Base-by-base conservation (phyloP, 2,329 filamentous ascomycete species). In the Colletotrichum tamarilloi region DNA sequence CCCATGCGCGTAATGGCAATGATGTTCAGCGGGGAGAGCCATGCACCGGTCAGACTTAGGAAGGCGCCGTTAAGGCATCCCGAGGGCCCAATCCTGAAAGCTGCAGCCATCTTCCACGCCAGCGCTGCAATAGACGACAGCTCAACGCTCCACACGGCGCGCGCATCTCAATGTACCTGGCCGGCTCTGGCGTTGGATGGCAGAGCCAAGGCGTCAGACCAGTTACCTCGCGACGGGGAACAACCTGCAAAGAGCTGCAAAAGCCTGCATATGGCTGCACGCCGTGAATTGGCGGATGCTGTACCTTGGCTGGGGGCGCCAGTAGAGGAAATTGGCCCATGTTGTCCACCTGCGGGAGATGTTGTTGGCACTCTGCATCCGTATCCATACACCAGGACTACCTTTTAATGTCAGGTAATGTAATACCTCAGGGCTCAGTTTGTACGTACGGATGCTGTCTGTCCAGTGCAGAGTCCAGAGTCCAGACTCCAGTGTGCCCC, bases 61-160 rank as follows among this genome's bases (percentile, higher is more conserved):
- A 70, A 35, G 26, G 35, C 35, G 70, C 62, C 28, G 35, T 52
- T 57, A 60, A 70, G 60, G 38, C 53, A 14, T 14, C 55, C 38
- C 38, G 38, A 42, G 38, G 38, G 38, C 38, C 38, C 42, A 28
- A 62, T 71, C 52, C 67, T 62, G 46, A 49, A n/a, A 22, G 62
- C 42, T 62, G 67, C 67, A 73, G 67, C 67, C 42, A 62, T 70
- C 19, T 42, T 65, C 60, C 67, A 70, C 38, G 69, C 53, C 55
- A 42, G 42, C 64, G 49, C 59, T 59, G 69, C 69, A 68, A 32
- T 46, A 56, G 22, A 42, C 42, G 66, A 38, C 46, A 66, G 55
- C 59, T 69, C 32, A 67, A 38, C 42, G 66, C 46, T 73, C 59
- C 70, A 73, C 70, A 59, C 32, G 16, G 57, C n/a, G 60, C n/a